Evolutionary conservation across 306 rosid species (phyloP), one percentile per base, ranked within the genome.

Genomic region (Quercus wislizeni): DNA sequence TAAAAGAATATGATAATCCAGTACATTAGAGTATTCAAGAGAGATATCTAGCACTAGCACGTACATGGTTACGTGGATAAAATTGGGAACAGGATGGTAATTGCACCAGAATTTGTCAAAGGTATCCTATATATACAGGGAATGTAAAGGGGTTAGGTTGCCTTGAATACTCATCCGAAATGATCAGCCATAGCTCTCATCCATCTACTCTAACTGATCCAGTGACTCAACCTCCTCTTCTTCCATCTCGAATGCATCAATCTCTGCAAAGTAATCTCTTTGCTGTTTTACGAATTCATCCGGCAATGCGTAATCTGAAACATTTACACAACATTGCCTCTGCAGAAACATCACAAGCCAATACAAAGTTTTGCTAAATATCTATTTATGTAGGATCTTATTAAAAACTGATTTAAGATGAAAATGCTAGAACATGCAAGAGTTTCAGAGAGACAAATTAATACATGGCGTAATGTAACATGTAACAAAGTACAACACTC

Each of bases 141-240:
- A 80, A 71, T 18, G 61, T 31, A n/a, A 10, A 43, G 18, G 13
- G 64, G 81, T 76, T 74, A 64, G 71, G 28, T 67, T 55, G 68
- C 65, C 38, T 73, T 55, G 54, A 67, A 72, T 65, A 77, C 80
- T 73, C 38, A 18, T 58, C 65, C 57, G n/a, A 49, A 64, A 49
- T 23, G 70, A 38, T 58, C 30, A 55, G 11, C 62, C 19, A 9
- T 20, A 57, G 35, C 41, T 11, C 77, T 81, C 77, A 69, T 57
- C 27, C 73, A 61, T 83, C 56, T 73, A 89, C n/a, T 91, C 93
- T 64, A 87, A 81, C 75, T 89, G 88, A 46, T 57, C 68, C 68
- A 31, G 65, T 63, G 89, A 87, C 52, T 88, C 86, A 74, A 86
- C 92, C 83, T 87, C 98, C 84, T 94, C 98, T 55, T 78, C 94